Base-by-base conservation (phyloP, 192 early-diverging fungal species). In the Ramicandelaber brevisporus region DNA sequence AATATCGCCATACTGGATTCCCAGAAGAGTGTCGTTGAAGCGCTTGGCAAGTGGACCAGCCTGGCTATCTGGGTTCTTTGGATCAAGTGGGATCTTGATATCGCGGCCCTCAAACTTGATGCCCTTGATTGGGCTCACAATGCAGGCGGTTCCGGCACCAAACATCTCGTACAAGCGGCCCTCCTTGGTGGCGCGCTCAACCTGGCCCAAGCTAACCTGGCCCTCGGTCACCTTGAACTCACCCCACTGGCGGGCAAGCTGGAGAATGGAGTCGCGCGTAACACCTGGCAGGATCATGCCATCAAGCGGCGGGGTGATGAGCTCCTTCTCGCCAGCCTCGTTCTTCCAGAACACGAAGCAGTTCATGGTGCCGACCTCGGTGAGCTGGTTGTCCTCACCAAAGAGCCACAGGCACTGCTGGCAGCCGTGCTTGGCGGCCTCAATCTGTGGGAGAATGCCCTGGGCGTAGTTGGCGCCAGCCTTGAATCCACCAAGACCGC, bases 351-450 rank as follows among this genome's bases (percentile, higher is more conserved):
- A 61, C 18, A 78, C 63, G 59, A 95, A 95, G 46, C 79, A 69
- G 63, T 95, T 95, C 83, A 90, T 90, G 17, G 89, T 86, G 18
- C 89, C 89, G 20, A 93, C 87, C 55, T 95, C 89, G 28, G 84
- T 95, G 29, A 95, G 52, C 41, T 73, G 55, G 40, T 78, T 58
- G 11, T 90, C 59, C 12, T 59, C 33, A 36, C 89, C 89, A 55
- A 87, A 88, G 13, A 88, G 54, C 89, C 89, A 95, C 44, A 95
- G 59, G 52, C 81, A 81, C 47, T 95, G 89, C 46, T 80, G 76
- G 53, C 70, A 87, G 3, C 89, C 89, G 37, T 75, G 55, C 47
- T 71, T 59, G 43, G 73, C 77, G 27, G 87, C 89, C 36, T 75
- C 60, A 18, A 82, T 53, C 52, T 90, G 86, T 14, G 89, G 72